phyloP scores from a whole-genome alignment of 2,329 filamentous ascomycete genomes.

The Alternaria consortialis region DNA sequence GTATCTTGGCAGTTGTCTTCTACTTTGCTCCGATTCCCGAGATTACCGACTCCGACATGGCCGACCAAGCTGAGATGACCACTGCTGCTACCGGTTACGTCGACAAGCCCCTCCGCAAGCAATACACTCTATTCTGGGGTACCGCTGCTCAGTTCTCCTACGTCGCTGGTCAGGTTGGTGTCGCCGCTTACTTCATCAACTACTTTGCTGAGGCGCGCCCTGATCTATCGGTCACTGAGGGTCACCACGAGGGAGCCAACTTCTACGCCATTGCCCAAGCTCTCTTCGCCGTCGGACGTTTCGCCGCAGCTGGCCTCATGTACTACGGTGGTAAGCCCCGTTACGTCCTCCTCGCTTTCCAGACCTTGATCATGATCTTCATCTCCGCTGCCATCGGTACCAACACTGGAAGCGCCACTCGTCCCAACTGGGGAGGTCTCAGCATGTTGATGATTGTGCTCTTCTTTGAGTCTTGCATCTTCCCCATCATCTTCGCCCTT shows the following conservation, averaged over 20 bases:
- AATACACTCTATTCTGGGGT: constrained; percentile 56
- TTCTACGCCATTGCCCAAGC: constrained; percentile 52
- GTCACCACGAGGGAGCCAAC: constrained; percentile 48
- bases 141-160: constrained; percentile 64
- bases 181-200: constrained; percentile 61
- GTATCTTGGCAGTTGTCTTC: constrained; percentile 71
- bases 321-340: constrained; percentile 47
- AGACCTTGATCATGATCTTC: constrained; percentile 50
- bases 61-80: constrained; percentile 46
- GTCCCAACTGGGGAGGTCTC: constrained; percentile 49
- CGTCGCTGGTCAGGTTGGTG: constrained; percentile 61
- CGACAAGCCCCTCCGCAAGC: constrained; percentile 71
- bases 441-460: constrained; percentile 50
- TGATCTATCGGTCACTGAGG: constrained; percentile 30
- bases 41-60: constrained; percentile 75
- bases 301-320: constrained; percentile 51
- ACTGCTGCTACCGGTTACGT: constrained; percentile 59
- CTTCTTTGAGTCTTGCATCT: constrained; percentile 52
- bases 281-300: constrained; percentile 50
- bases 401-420: constrained; percentile 38
- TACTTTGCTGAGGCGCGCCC: constrained; percentile 49
- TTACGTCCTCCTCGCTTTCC: constrained; percentile 48
- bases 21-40: constrained; percentile 67
- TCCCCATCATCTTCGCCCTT: constrained; percentile 52
- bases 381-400: constrained; percentile 45